Evolutionary conservation across 2,329 filamentous ascomycete genomes (phyloP), one percentile per base, ranked within the genome.

Genomic region (Emmonsiellopsis sp.): DNA sequence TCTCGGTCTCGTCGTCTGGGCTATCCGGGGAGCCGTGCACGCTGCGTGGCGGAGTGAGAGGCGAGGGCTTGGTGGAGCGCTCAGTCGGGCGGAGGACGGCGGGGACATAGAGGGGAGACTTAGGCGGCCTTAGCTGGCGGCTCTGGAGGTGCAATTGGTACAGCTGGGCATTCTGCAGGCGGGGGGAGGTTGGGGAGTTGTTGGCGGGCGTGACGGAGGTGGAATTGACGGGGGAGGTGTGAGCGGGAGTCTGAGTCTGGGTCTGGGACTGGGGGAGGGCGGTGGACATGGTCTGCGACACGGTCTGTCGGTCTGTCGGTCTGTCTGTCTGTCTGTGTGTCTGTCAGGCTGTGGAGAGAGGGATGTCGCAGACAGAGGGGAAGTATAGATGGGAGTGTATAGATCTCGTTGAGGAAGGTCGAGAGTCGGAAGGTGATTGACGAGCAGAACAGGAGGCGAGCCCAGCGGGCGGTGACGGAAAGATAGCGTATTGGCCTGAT

Each of bases 11-110:
- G 35, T 68, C 69, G 48, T 67, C 68, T 43, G 73, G 56, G 54
- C 70, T 73, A 58, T 80, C 76, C 58, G 80, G 75, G 55, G 78
- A 80, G 61, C 74, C 76, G 60, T 79, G 77, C 34, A 78, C 73
- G 59, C 79, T 81, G 56, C 75, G 73, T 1, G 79, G 74, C 15
- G 75, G 75, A 6, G 74, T 77, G 53, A 69, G 71, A 53, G 74
- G 67, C 59, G 73, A 70, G 1, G 68, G 59, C 51, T 68, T 73
- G 48, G 68, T 65, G 11, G 77, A 75, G 54, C 75, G 73, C 66
- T 84, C 78, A 32, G 81, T 84, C 51, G 79, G 81, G 52, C 82
- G 76, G 57, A 85, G 70, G 7, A 78, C 82, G 9, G 82, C 82
- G 26, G 82, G 82, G 20, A 84, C 77, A 63, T 84, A 84, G 50